These are phyloP conservation scores for Cucumis hystrix DNA, from an alignment of 306 rosid species.

Conservation along the genomic window DNA sequence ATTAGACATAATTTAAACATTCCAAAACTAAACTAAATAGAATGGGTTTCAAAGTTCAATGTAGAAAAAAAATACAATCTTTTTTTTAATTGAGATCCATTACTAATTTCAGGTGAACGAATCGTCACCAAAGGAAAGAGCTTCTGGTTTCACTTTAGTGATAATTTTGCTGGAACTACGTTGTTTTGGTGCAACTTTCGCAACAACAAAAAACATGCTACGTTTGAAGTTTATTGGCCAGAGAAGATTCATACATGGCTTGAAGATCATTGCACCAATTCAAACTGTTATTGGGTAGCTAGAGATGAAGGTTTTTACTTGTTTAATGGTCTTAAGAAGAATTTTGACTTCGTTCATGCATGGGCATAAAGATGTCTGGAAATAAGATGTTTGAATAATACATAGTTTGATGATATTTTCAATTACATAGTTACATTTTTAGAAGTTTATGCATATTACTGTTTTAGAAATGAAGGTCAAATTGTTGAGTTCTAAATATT, in stretches of 20 bases:
- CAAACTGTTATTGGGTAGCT: background rate
- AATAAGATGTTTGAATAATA: too few species aligned
- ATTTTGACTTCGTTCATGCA: background rate
- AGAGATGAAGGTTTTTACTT: background rate
- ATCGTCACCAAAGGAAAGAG: background rate
- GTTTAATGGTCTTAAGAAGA: rapidly evolving
- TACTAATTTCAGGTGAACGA: background rate
- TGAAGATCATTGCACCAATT: background rate
- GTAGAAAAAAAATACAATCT: too few species aligned
- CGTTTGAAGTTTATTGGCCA: background rate
- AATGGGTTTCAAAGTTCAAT: too few species aligned
- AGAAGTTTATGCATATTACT: too few species aligned
- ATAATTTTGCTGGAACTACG: background rate
- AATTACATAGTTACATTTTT: too few species aligned
- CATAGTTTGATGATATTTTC: too few species aligned
- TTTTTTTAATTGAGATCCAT: background rate
- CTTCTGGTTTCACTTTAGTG: background rate
- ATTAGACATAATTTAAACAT: too few species aligned
- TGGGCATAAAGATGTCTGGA: background rate
- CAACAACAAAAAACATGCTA: background rate
- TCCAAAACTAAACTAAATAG: too few species aligned
- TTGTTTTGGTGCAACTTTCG: background rate
- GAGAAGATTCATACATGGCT: background rate
- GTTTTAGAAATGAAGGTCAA: too few species aligned
- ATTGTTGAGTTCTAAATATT: too few species aligned